A percentile compares a stretch with the other conserved stretches of the same genome.
phyloP scores from a whole-genome alignment of 768 basidiomycete species.

The Leccinum broughii region DNA sequence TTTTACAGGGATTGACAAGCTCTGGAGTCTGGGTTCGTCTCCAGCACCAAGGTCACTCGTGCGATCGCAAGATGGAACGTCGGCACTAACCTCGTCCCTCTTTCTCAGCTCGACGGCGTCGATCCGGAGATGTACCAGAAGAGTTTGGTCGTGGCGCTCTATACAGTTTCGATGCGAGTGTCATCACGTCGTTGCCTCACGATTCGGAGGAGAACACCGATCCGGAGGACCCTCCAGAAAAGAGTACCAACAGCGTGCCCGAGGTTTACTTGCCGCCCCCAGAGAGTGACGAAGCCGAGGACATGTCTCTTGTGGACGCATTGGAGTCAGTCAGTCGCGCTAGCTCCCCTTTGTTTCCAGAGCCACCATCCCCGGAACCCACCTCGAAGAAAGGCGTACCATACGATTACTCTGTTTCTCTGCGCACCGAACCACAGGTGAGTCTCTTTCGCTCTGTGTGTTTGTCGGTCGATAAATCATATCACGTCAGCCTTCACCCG shows the following conservation, averaged over 20 bases:
- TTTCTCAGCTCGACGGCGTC: no score
- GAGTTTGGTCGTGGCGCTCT: conserved; percentile 31
- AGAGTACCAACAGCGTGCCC: conserved; percentile 53
- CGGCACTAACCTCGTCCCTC: no score
- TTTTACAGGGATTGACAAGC: no score
- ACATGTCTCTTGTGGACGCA: conserved; percentile 56
- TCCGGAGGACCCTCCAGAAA: conserved; percentile 39
- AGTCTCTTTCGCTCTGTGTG: conserved; percentile 14
- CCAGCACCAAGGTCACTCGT: no score
- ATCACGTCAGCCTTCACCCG: conserved; percentile 56
- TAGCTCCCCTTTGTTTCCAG: conserved; percentile 47
- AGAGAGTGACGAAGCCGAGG: conserved; percentile 43
- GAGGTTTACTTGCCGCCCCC: conserved; percentile 53
- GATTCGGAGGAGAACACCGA: conserved; percentile 36
- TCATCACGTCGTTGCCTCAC: conserved; percentile 54
- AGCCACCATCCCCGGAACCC: conserved; percentile 35
- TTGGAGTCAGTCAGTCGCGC: conserved; percentile 55
- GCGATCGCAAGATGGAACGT: no score
- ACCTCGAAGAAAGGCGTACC: conserved; percentile 47
- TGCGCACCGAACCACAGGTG: conserved; percentile 64
- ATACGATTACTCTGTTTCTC: conserved; percentile 56
- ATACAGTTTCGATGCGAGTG: conserved; percentile 61
- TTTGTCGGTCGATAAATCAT: conserved; percentile 1
- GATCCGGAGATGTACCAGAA: no score
- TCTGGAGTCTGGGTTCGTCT: no score